Base-by-base conservation (phyloP, 352 stramenopile genomes). In the Phytophthora hibernalis region DNA sequence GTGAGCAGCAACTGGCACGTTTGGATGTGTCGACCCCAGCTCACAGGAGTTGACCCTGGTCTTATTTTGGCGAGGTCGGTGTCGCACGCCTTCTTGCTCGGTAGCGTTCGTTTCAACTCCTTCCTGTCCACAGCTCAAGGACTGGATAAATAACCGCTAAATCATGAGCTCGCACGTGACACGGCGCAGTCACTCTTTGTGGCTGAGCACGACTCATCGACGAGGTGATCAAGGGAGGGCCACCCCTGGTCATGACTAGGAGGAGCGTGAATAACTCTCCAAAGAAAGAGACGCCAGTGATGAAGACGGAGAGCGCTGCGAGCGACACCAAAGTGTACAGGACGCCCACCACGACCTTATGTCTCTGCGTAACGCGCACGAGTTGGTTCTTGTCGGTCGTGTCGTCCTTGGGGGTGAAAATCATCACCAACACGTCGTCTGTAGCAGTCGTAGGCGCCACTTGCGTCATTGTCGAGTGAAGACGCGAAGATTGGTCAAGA, bases 181-280 rank as follows among this genome's bases (percentile, higher is more conserved):
- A n/a, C n/a, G n/a, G n/a, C n/a, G n/a, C n/a, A n/a, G n/a, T n/a
- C n/a, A n/a, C n/a, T n/a, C n/a, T n/a, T n/a, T n/a, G n/a, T n/a
- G n/a, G n/a, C n/a, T n/a, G n/a, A n/a, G n/a, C 31, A 16, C 13
- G 31, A 15, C 31, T 44, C 37, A 21, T 21, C 37, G 16, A 6
- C 7, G 38, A 44, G 38, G 38, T 48, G 42, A 48, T 48, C 42
- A 48, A 28, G 42, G 10, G 20, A 28, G 42, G n/a, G 18, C 7
- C 1, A 20, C 42, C 42, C 31, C 30, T 49, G 21, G 58, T 60
- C 18, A 56, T n/a, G 1, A 65, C 61, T 20, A 70, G 30, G 11
- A 65, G 30, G 3, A 65, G 54, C 13, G 61, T 49, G 61, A 70
- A 70, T 9, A 64, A 1, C 16, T 70, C 55, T 11, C 54, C 61